Evolutionary conservation across 805 yeast genomes (phyloP), one percentile per base, ranked within the genome.

Genomic region (Yarrowia phangngaensis): DNA sequence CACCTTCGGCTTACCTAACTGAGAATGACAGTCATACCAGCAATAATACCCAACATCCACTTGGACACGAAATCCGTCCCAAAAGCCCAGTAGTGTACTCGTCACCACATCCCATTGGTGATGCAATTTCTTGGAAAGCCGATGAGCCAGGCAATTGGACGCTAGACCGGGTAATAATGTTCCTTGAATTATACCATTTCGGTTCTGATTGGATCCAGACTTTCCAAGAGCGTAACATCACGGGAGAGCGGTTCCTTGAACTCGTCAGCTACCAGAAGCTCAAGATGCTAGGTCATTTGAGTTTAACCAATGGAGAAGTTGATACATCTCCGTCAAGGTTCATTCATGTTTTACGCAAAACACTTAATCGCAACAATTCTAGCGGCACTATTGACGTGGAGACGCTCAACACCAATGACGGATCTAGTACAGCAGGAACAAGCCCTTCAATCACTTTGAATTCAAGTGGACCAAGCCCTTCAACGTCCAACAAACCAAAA

Each of bases 161-260:
- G 1, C 66, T 75, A 54, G 77, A 73, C n/a, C 70, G 83, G 46
- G 89, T 87, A 1, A 52, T 71, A 0, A 61, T 67, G 38, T 88
- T 95, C 94, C 69, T 88, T 19, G 79, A 74, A 6, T 56, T 64
- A n/a, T 73, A 87, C 60, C 71, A 74, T 15, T 88, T 88, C 64
- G 82, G 82, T 55, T 75, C 72, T 3, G 69, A 80, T 11, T 88
- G 96, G 96, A 68, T 74, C n/a, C 74, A 70, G 4, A 73, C 79
- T 13, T 83, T 88, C 63, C 66, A 67, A 30, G 70, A 70, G 32
- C 71, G 78, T 53, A 75, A 76, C 41, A 68, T 88, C 3, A 67
- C 71, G 8, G 87, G 88, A 0, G 73, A 76, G 35, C 67, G 73
- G 20, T 87, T 88, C 57, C 63, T 87, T 17, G 79, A 75, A 41